Base-by-base conservation (phyloP, 2,329 filamentous ascomycete genomes). In the Sporothrix sp. region DNA sequence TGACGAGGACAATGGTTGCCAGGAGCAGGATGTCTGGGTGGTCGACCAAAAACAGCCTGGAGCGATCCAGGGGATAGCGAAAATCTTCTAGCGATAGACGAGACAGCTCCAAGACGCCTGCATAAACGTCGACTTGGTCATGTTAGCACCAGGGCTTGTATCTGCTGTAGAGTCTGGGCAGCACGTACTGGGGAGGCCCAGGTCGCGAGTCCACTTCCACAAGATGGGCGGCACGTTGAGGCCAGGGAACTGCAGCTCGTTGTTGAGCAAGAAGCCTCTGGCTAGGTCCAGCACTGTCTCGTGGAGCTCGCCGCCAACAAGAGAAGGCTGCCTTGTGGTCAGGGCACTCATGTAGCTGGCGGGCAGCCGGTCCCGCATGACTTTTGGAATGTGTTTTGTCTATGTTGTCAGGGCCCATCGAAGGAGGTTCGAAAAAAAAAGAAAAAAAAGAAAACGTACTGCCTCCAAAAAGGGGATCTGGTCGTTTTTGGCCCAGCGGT, bases 1-100 rank as follows among this genome's bases (percentile, higher is more conserved):
- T 81, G 4, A 85, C 80, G 13, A 95, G 73, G 2, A 95, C 70
- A 3, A 95, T 65, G 3, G 87, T 69, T 4, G 82, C 74, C 50
- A 88, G 71, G 1, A 96, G 68, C 38, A 85, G 77, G 6, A 86
- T 71, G 60, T 97, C 93, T 0, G 93, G 88, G 55, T 84, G 76
- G 46, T 80, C 71, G 14, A 82, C 66, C 8, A 76, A 66, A 23
- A 72, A 66, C 53, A 71, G 66, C 53, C 67, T 66, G 48, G 64
- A 61, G 27, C 65, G 68, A 4, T 69, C 66, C 7, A 72, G 69
- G 1, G 75, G 74, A 55, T 84, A 85, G 1, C 70, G 68, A 54
- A 84, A 85, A 2, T 74, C 68, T 28, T 84, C 65, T 0, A 68
- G 63, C 2, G 79, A 60, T 3, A 72, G 61, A 2, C 68, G 66